These are phyloP conservation scores for Phaeosphaeriaceae sp. DNA, from an alignment of 2,329 filamentous ascomycete species.

Conservation along the genomic window DNA sequence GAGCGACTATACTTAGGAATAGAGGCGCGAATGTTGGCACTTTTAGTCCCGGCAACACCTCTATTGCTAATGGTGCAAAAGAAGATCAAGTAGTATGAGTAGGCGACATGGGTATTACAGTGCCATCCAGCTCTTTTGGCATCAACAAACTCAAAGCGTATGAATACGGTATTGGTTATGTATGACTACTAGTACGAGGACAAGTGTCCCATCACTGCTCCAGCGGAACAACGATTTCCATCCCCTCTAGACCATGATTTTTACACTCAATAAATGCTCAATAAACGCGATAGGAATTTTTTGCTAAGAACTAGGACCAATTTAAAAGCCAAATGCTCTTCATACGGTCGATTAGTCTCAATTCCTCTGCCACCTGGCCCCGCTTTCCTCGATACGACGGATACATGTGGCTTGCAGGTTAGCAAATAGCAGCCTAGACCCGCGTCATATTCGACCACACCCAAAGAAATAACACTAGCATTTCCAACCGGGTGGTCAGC, in stretches of 20 bases:
- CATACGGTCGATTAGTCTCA: too few species aligned
- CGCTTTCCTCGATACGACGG: too few species aligned
- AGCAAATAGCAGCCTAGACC: too few species aligned
- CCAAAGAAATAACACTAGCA: too few species aligned
- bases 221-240: slow-evolving; percentile 46
- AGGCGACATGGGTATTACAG: slow-evolving; percentile 27
- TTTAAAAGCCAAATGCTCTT: too few species aligned
- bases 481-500: too few species aligned
- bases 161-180: slow-evolving; percentile 21
- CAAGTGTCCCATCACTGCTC: slow-evolving; percentile 47
- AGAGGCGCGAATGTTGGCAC: slow-evolving; percentile 48
- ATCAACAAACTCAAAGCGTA: slow-evolving; percentile 19
- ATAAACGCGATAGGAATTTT: slow-evolving; percentile 59
- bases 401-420: too few species aligned
- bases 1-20: slow-evolving; percentile 21
- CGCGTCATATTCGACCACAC: too few species aligned
- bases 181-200: slow-evolving; percentile 21
- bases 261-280: slow-evolving; percentile 66
- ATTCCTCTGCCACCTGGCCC: too few species aligned
- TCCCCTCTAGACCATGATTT: slow-evolving; percentile 62
- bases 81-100: slow-evolving; percentile 49
- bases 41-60: slow-evolving; percentile 39
- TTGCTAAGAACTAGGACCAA: slow-evolving; percentile 56
- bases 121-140: slow-evolving; percentile 16
- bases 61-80: slow-evolving; percentile 50